Conservation (phyloP, 371 early-diverging fungal genomes). For the Saksenaea oblongispora region DNA sequence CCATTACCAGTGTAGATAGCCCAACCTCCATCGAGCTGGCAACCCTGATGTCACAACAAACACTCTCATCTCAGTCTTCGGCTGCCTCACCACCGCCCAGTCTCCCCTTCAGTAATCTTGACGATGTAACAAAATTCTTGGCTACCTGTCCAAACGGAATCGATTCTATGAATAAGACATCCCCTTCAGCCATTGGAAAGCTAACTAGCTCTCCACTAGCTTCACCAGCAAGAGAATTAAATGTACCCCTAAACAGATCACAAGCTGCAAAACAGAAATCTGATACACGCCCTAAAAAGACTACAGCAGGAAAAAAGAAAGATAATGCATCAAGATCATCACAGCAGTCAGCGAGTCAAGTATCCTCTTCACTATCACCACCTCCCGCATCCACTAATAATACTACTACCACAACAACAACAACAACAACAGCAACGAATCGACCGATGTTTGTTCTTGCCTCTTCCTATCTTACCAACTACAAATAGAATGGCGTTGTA, state of each 20-base stretch:
- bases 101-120: constrained; percentile 18
- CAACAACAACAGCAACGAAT: constrained; percentile 8
- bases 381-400: constrained; percentile 4
- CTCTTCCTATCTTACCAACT: constrained; percentile 22
- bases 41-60: constrained; percentile 10
- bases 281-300: background rate
- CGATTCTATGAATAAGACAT: background rate
- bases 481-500: constrained; percentile 10
- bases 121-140: constrained; percentile 22
- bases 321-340: background rate
- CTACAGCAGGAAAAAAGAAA: background rate
- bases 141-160: constrained; percentile 10
- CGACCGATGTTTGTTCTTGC: constrained; percentile 27
- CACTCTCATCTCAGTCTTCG: constrained; percentile 11
- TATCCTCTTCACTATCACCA: background rate
- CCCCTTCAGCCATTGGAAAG: background rate
- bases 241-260: background rate
- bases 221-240: constrained; percentile 3
- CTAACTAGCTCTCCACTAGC: background rate
- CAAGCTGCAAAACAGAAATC: background rate
- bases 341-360: background rate
- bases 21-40: constrained; percentile 4
- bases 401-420: constrained; percentile 3
- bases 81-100: background rate
- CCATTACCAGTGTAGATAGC: background rate